Conservation (phyloP, 306 rosid species). For the Prunus salicina region DNA sequence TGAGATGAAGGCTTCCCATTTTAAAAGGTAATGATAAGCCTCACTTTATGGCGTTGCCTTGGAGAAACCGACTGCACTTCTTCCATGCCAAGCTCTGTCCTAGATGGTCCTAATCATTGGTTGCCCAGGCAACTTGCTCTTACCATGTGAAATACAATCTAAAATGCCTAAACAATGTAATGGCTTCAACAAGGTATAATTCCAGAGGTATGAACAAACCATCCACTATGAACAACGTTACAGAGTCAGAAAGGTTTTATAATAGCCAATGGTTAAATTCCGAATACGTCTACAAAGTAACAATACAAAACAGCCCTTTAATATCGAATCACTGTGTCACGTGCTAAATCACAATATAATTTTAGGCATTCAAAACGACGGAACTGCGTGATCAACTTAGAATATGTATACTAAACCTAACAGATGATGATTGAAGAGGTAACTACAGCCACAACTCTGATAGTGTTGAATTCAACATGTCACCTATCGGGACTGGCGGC, state of each 20-base stretch:
- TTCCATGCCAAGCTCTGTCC: conserved; percentile 39
- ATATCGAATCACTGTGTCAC: background rate
- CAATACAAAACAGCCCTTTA: background rate
- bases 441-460: conserved; percentile 21
- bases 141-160: background rate
- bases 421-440: conserved; percentile 10
- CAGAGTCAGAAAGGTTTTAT: background rate
- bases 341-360: conserved; percentile 2
- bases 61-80: conserved; percentile 2
- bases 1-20: conserved; percentile 20
- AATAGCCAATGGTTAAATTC: background rate
- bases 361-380: background rate
- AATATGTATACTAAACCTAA: conserved; percentile 19
- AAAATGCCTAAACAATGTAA: too few species aligned
- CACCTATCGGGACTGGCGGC: conserved; percentile 7
- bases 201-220: background rate
- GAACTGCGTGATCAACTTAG: background rate
- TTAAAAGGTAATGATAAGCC: conserved; percentile 29
- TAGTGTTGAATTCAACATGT: conserved; percentile 23
- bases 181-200: too few species aligned
- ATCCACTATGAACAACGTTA: background rate
- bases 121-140: background rate
- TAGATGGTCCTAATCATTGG: background rate
- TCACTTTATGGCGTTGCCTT: conserved; percentile 31
- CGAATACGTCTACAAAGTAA: background rate